Conservation (phyloP, 768 basidiomycete species). For the Lactarius psammicola region DNA sequence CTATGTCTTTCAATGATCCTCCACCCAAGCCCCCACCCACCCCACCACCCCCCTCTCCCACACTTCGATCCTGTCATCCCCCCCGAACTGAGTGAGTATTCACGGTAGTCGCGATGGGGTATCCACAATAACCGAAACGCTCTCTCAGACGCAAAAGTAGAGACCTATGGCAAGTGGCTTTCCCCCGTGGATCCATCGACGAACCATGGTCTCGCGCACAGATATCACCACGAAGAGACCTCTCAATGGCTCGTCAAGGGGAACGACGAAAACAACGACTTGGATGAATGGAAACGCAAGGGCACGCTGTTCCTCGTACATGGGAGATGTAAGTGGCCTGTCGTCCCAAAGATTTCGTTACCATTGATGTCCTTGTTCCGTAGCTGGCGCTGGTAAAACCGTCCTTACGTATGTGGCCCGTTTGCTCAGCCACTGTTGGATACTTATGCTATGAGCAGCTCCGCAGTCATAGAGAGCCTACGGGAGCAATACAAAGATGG, state of each 20-base stretch:
- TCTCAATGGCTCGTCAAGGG: conserved; percentile 16
- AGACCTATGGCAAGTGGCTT: conserved; percentile 14
- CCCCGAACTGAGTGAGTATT: conserved; percentile 11
- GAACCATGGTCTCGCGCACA: conserved; percentile 13
- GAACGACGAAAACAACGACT: background rate
- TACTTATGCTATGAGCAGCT: conserved; percentile 12
- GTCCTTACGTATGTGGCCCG: conserved; percentile 11
- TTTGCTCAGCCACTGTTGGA: no score
- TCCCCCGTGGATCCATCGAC: conserved; percentile 15
- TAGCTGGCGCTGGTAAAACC: conserved; percentile 21
- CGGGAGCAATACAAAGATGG: conserved; percentile 1
- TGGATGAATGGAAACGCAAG: conserved; percentile 9
- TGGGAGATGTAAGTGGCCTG: conserved; percentile 12
- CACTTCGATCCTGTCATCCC: conserved; percentile 8
- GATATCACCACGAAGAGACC: conserved; percentile 6
- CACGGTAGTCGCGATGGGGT: background rate
- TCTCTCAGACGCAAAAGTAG: conserved; percentile 8
- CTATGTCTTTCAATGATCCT: background rate
- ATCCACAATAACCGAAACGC: background rate
- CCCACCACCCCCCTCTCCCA: background rate
- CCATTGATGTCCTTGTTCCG: background rate
- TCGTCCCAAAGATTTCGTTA: background rate
- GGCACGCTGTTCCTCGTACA: conserved; percentile 14
- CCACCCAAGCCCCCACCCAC: background rate
- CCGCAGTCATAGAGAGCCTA: conserved; percentile 16